Base-by-base conservation (phyloP, 805 yeast genomes). In the Kodamaea restingae region DNA sequence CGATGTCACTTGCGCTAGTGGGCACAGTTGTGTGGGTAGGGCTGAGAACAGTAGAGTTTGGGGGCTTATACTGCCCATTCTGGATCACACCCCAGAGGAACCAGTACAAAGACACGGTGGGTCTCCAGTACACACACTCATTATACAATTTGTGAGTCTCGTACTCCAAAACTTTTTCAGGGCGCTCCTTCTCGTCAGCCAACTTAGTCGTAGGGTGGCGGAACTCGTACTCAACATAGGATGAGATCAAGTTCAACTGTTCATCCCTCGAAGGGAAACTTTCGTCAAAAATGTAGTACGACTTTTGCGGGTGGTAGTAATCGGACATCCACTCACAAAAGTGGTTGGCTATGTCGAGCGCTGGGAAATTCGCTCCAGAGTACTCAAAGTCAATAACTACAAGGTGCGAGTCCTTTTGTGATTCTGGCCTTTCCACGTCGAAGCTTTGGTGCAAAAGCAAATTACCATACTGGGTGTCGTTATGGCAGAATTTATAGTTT, bases 311-410 rank as follows among this genome's bases (percentile, higher is more conserved):
- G 49, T 79, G 76, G 54, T 83, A 86, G 57, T 91, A 93, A 65
- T 93, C 88, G 35, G 87, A 75, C 97, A 90, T 93, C 98, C 98
- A 91, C 65, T 91, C 98, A 47, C 85, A 76, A 50, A 93, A 85
- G 65, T 93, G 98, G 59, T 93, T 90, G 10, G 90, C 90, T 40
- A 93, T 76, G 58, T 93, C 98, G 56, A 72, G 87, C 2, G 95
- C 95, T 1, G 95, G 88, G 32, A 81, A 70, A 54, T 90, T 93
- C 8, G 95, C 80, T 1, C 96, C 97, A 0, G 96, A 80, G 60
- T 91, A 93, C 63, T 93, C 98, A 60, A 93, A 93, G 59, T 93
- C 98, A 54, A 93, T 93, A 8, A 93, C 98, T 8, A 86, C 95
- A 42, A 91, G 70, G 55, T 80, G 83, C 17, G 39, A 42, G 49